Percentiles rank a stretch among this genome's conserved stretches.
Conservation (phyloP, 2,329 filamentous ascomycete genomes). For the Alternaria hordeiaustralica region DNA sequence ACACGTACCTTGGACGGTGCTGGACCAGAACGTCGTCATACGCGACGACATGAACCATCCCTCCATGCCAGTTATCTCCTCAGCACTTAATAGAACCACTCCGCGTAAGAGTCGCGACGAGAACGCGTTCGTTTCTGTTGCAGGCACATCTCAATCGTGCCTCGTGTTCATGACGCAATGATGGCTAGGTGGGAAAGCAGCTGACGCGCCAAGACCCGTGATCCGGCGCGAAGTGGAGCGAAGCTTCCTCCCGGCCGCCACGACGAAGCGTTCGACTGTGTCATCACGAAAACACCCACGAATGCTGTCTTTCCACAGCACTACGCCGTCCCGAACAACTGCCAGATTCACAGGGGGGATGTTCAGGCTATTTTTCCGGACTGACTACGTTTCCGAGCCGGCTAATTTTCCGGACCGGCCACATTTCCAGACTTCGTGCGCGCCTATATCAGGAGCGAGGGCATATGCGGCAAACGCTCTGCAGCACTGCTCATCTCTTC, state of each 20-base stretch:
- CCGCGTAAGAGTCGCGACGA: background rate
- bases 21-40: background rate
- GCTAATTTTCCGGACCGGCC: background rate
- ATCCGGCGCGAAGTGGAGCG: background rate
- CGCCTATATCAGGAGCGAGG: background rate
- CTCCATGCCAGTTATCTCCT: background rate
- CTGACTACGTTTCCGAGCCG: background rate
- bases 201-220: background rate
- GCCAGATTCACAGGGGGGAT: background rate
- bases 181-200: background rate
- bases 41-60: background rate
- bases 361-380: background rate
- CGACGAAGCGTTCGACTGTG: background rate
- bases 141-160: background rate
- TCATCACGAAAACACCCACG: background rate
- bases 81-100: background rate
- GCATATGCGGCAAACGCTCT: background rate
- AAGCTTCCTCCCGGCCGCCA: background rate
- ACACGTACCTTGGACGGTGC: background rate
- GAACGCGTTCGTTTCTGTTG: background rate
- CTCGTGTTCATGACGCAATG: background rate
- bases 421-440: background rate
- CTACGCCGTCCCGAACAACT: background rate
- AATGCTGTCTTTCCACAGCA: background rate
- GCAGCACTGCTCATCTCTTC: background rate